phyloP scores from a whole-genome alignment of 2,329 filamentous ascomycete genomes.

The Aureobasidium mangrovei region DNA sequence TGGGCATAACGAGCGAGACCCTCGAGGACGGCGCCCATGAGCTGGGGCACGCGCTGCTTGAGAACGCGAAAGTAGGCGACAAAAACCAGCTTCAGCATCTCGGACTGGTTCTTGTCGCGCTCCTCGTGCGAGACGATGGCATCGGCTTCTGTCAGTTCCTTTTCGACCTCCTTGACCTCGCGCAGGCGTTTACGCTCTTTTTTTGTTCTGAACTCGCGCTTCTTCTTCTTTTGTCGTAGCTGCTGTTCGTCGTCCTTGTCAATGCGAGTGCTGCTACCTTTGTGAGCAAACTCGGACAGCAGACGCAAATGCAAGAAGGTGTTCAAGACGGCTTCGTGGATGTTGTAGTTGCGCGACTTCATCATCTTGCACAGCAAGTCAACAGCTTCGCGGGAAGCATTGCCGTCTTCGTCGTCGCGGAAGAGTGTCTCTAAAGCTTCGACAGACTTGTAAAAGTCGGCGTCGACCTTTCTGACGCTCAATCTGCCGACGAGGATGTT shows the following conservation, averaged over 20 bases:
- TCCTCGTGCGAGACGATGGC: slow-evolving; percentile 88
- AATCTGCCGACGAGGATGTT: slow-evolving; percentile 81
- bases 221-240: slow-evolving; percentile 40
- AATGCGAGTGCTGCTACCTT: slow-evolving; percentile 68
- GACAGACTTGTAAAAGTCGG: slow-evolving; percentile 68
- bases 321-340: slow-evolving; percentile 81
- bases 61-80: slow-evolving; percentile 90
- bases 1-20: slow-evolving; percentile 89
- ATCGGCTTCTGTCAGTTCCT: slow-evolving; percentile 88
- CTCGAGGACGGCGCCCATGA: slow-evolving; percentile 97
- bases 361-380: slow-evolving; percentile 88
- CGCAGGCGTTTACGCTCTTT: slow-evolving; percentile 71
- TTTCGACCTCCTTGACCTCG: slow-evolving; percentile 79
- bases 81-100: slow-evolving; percentile 93
- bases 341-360: slow-evolving; percentile 71
- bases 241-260: slow-evolving; percentile 48
- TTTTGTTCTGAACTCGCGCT: slow-evolving; percentile 81
- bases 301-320: slow-evolving; percentile 84
- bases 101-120: slow-evolving; percentile 84
- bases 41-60: slow-evolving; percentile 67
- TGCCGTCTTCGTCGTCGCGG: slow-evolving; percentile 78
- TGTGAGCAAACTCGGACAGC: slow-evolving; percentile 77
- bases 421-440: slow-evolving; percentile 76
- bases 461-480: slow-evolving; percentile 61
- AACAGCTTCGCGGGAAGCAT: slow-evolving; percentile 78